phyloP scores from a whole-genome alignment of 1,139 yeast genomes.

The Magnusiomyces ingens region DNA sequence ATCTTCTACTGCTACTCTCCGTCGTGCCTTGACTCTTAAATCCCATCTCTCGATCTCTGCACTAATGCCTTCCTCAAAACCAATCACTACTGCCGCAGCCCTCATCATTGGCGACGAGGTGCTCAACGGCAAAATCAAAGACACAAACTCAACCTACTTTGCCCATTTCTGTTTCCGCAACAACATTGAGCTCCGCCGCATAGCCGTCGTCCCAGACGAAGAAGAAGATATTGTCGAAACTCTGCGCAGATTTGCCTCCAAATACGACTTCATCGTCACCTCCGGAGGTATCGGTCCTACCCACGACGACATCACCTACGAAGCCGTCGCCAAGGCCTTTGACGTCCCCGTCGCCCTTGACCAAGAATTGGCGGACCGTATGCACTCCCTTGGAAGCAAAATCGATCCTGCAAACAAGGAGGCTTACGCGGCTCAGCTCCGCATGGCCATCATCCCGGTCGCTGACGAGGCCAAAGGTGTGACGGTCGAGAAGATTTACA shows the following conservation, averaged over 20 bases:
- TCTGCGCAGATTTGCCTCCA: slow-evolving; percentile 41
- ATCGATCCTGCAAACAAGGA: slow-evolving; percentile 32
- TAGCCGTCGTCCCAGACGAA: slow-evolving; percentile 74
- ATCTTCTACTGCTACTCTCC: neutral
- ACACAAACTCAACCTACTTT: slow-evolving; percentile 67
- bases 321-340: slow-evolving; percentile 59
- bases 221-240: slow-evolving; percentile 54
- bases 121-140: slow-evolving; percentile 77
- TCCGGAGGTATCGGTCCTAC: slow-evolving; percentile 86
- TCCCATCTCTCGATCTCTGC: neutral
- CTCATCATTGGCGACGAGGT: slow-evolving; percentile 83
- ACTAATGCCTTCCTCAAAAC: neutral
- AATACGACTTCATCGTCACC: slow-evolving; percentile 66
- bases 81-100: slow-evolving; percentile 33
- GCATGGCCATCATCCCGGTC: slow-evolving; percentile 73
- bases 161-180: slow-evolving; percentile 61
- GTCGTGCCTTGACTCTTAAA: slow-evolving; percentile 1
- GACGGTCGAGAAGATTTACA: slow-evolving; percentile 46
- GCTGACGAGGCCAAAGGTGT: slow-evolving; percentile 27
- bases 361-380: slow-evolving; percentile 50
- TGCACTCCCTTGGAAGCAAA: slow-evolving; percentile 47
- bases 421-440: slow-evolving; percentile 52
- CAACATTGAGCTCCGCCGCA: slow-evolving; percentile 59
- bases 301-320: slow-evolving; percentile 82
- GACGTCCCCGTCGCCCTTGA: slow-evolving; percentile 47